A percentile compares a stretch with the other conserved stretches of the same genome.
These are phyloP conservation scores for Ophiostoma piceae DNA, from an alignment of 2,329 filamentous ascomycete genomes.

Conservation along the genomic window DNA sequence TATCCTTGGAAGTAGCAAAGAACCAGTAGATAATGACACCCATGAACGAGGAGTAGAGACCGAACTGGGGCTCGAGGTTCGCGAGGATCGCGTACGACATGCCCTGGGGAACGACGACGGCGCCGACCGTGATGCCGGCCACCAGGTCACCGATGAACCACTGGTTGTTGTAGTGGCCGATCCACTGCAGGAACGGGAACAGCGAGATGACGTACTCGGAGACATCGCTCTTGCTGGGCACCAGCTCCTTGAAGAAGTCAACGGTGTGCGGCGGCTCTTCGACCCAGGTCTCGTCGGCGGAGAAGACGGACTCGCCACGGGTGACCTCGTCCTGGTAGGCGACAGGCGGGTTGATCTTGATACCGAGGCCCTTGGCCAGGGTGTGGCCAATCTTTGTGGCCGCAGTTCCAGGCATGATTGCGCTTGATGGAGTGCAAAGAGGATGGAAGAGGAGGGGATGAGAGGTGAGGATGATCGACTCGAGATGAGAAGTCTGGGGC, in stretches of 20 bases:
- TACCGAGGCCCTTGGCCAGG: conserved; percentile 74
- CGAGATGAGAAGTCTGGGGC: conserved; percentile 10
- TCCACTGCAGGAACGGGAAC: conserved; percentile 90
- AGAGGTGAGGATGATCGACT: conserved; percentile 12
- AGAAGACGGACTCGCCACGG: conserved; percentile 74
- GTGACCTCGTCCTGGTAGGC: conserved; percentile 57
- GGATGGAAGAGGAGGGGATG: neutral
- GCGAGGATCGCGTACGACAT: conserved; percentile 93
- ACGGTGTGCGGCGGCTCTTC: conserved; percentile 71
- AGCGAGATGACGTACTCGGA: conserved; percentile 61
- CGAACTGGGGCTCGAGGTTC: conserved; percentile 72
- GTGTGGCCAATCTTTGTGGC: conserved; percentile 60
- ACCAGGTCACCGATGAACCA: conserved; percentile 88
- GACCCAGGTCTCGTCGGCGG: conserved; percentile 67
- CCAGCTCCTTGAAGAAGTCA: conserved; percentile 64
- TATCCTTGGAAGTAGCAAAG: conserved; percentile 97
- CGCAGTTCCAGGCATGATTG: conserved; percentile 25
- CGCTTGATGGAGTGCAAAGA: neutral
- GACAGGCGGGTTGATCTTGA: conserved; percentile 69
- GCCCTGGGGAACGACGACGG: conserved; percentile 81
- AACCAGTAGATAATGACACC: conserved; percentile 95
- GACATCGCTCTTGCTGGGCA: conserved; percentile 54
- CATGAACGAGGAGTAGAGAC: conserved; percentile 93
- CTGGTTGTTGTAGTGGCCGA: conserved; percentile 76
- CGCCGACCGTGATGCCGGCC: conserved; percentile 64